Evolutionary conservation across 257 asterid species (phyloP).

Genomic region (Solanum sparsipilum): DNA sequence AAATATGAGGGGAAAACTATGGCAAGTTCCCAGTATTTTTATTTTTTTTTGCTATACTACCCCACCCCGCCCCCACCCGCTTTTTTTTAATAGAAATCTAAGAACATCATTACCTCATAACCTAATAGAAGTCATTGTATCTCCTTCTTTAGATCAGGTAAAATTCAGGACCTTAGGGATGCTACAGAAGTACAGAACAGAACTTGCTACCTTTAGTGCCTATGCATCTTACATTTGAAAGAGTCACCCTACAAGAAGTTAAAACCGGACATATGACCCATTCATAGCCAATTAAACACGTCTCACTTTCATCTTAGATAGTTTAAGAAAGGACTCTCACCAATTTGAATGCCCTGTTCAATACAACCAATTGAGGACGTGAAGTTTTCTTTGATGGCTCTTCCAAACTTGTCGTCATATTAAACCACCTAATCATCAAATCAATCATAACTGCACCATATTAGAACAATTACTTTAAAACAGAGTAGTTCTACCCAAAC

Average conservation of each 20-base stretch:
- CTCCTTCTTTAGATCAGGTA: neutral
- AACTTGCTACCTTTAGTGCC: neutral
- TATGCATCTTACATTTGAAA: neutral
- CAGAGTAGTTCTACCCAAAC: neutral
- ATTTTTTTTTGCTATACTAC: neutral
- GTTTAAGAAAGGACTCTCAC: slow-evolving; percentile 16
- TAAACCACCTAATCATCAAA: slow-evolving; percentile 11
- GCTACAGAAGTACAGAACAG: neutral
- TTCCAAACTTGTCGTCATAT: slow-evolving; percentile 14
- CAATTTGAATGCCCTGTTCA: slow-evolving; percentile 54
- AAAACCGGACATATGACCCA: neutral
- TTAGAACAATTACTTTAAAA: neutral
- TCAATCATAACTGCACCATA: neutral
- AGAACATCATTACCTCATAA: neutral
- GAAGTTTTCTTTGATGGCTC: slow-evolving; percentile 33
- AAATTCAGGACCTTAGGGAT: neutral
- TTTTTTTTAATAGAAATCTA: neutral
- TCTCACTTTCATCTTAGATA: neutral
- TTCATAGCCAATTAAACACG: neutral
- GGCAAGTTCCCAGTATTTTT: neutral
- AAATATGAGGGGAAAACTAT: neutral
- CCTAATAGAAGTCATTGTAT: neutral
- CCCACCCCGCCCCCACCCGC: neutral
- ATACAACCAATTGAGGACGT: slow-evolving; percentile 42
- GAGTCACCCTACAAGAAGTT: neutral